Base-by-base conservation (phyloP, 345 rosid genomes). In the Euphorbia lathyris region DNA sequence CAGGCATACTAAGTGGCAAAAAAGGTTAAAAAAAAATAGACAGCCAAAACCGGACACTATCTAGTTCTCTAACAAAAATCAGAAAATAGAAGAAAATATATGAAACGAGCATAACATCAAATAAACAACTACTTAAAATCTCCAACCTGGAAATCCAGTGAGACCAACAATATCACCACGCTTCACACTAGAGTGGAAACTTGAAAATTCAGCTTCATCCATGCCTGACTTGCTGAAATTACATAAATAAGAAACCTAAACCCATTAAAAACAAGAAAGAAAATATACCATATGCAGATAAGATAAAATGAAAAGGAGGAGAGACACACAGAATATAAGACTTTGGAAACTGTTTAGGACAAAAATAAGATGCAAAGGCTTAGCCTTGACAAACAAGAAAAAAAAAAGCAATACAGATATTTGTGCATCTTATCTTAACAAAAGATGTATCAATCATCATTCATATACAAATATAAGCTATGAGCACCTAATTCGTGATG, bases 111-210 rank as follows among this genome's bases (percentile, higher is more conserved):
- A 12, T 9, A 61, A 47, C 17, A 23, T 4, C 14, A 20, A 72
- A 65, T 13, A 62, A 36, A 25, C 43, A 30, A 47, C 5, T 34
- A 59, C 36, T 38, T n/a, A 48, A 20, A 20, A 65, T 23, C 30
- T 75, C 66, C 67, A 80, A 95, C 99, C 99, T 83, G 97, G 99
- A 79, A 92, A 96, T 20, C 99, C 99, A 38, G 81, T 78, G 68
- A 92, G 83, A 70, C 98, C 99, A 72, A 92, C 96, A 66, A 96
- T 77, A 83, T 96, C 99, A 70, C 99, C 98, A 78, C 96, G 96
- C 82, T 96, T 92, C 75, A 81, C 86, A 40, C 75, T 74, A 9
- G 81, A 76, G 78, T 96, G 99, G 64, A 89, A 82, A 74, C 76
- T 85, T 9, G 84, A 74, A 73, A 96, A 96, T 70, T 86, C 90